Base-by-base conservation (phyloP, 129 eudicot species). In the Flaveria sonorensis region DNA sequence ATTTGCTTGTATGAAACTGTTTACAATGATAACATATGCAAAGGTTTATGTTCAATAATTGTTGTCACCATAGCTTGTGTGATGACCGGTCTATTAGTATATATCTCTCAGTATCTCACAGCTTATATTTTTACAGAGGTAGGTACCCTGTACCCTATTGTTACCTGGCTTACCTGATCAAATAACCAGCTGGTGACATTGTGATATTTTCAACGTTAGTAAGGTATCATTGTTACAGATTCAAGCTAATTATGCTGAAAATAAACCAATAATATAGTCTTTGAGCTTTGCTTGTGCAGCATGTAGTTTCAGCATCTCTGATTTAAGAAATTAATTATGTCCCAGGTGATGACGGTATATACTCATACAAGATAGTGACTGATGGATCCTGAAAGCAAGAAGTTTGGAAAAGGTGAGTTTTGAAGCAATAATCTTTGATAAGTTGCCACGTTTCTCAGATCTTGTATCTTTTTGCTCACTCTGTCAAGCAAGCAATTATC, bases 381-480 rank as follows among this genome's bases (percentile, higher is more conserved):
- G 71, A 90, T 90, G 96, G 96, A 90, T 80, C 83, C 91, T 20
- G 96, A 88, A 79, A 74, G 79, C 87, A 88, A 84, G 81, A 88
- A 81, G 84, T 90, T 88, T 82, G 97, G 97, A 84, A 91, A 86
- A 86, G 97, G 97, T 88, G 81, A 81, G 76, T 77, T 79, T 62
- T 62, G 42, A 62, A 30, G 68, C 68, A 62, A 62, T 28, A 30
- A 14, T 7, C 19, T 57, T 19, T 46, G 13, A 68, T 68, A 66
- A 66, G 28, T 40, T 4, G 51, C 3, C 28, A 39, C 0, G 15
- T 39, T 65, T 32, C 48, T 66, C 7, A 36, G 30, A 18, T 50
- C 30, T 47, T 47, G 21, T 51, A 53, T 72, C 48, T 9, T 12
- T 64, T 32, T 16, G 47, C 48, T 64, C 47, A 36, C 36, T 64